These are phyloP conservation scores for Coemansia sp. DNA, from an alignment of 192 early-diverging fungal species.

Conservation along the genomic window DNA sequence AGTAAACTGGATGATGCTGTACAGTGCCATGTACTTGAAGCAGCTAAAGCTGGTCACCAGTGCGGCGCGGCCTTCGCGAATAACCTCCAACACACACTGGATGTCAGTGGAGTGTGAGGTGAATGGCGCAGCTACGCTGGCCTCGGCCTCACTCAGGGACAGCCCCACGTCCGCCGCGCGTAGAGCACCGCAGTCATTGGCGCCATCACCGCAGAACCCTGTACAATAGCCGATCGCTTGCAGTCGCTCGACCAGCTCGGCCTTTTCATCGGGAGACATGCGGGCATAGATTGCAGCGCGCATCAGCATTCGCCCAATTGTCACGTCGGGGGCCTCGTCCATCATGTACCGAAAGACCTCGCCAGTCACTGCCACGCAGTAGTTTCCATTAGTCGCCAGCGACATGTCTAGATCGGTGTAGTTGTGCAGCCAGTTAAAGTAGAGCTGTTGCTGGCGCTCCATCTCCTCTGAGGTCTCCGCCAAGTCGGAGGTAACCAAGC, in stretches of 20 bases:
- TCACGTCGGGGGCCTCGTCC: slow-evolving; percentile 66
- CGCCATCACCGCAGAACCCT: slow-evolving; percentile 99
- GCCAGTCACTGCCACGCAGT: slow-evolving; percentile 91
- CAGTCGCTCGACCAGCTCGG: slow-evolving; percentile 86
- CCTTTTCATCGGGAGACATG: slow-evolving; percentile 99
- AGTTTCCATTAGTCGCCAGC: slow-evolving; percentile 58
- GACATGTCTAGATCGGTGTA: slow-evolving; percentile 36
- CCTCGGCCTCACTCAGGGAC: slow-evolving; percentile 96
- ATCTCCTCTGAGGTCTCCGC: slow-evolving; percentile 47
- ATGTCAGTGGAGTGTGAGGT: slow-evolving; percentile 90
- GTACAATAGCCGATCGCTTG: slow-evolving; percentile 91
- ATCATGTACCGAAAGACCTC: slow-evolving; percentile 96
- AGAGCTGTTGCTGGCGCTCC: slow-evolving; percentile 52
- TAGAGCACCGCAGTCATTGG: slow-evolving; percentile 97
- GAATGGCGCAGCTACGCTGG: slow-evolving; percentile 97
- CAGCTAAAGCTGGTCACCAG: slow-evolving; percentile 97
- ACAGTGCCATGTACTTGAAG: slow-evolving; percentile 99
- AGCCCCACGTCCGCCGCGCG: slow-evolving; percentile 96
- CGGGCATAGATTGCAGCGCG: slow-evolving; percentile 93
- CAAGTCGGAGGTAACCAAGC: slow-evolving; percentile 37
- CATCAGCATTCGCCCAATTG: slow-evolving; percentile 78
- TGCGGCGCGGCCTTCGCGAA: slow-evolving; percentile 92
- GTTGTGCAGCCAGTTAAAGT: slow-evolving; percentile 47
- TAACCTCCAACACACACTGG: slow-evolving; percentile 88
- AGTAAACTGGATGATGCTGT: slow-evolving; percentile 96